Percentiles rank a stretch among this genome's conserved stretches.
Evolutionary conservation across 306 rosid genomes (phyloP).

Genomic region (Chamaecrista fasciculata): DNA sequence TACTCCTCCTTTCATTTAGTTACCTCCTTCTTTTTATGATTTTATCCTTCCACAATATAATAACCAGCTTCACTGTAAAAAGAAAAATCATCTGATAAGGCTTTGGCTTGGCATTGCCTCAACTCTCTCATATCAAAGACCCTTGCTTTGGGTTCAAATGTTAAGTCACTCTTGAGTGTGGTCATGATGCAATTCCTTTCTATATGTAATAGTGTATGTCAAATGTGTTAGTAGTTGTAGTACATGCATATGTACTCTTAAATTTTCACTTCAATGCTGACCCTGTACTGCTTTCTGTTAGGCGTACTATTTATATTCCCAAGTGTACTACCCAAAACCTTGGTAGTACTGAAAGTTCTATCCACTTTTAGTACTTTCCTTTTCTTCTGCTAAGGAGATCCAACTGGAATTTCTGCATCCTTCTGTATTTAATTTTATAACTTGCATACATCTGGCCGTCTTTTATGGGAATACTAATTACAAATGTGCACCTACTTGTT

Average conservation of each 20-base stretch:
- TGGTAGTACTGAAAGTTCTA: slow-evolving; percentile 4
- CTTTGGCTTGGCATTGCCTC: too few species aligned
- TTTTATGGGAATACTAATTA: too few species aligned
- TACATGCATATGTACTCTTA: slow-evolving; percentile 38
- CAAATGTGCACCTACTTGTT: too few species aligned
- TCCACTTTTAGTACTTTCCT: neutral
- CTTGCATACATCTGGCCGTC: neutral
- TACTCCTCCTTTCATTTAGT: slow-evolving; percentile 2
- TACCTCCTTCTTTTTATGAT: slow-evolving; percentile 17
- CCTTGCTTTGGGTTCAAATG: neutral
- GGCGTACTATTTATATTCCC: slow-evolving; percentile 12
- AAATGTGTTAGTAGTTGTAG: slow-evolving; percentile 15
- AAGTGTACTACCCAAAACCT: slow-evolving; percentile 28
- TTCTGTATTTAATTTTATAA: neutral
- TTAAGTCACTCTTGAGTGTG: neutral
- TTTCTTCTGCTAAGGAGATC: neutral
- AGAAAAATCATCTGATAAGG: neutral
- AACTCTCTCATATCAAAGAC: neutral
- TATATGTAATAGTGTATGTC: slow-evolving; percentile 21
- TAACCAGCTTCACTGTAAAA: neutral
- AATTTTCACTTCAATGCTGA: slow-evolving; percentile 10
- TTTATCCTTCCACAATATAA: neutral
- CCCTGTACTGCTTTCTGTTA: slow-evolving; percentile 26
- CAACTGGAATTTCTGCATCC: neutral
- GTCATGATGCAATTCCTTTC: neutral